Conservation (phyloP, 208 protist species). For the Angomonas desouzai region DNA sequence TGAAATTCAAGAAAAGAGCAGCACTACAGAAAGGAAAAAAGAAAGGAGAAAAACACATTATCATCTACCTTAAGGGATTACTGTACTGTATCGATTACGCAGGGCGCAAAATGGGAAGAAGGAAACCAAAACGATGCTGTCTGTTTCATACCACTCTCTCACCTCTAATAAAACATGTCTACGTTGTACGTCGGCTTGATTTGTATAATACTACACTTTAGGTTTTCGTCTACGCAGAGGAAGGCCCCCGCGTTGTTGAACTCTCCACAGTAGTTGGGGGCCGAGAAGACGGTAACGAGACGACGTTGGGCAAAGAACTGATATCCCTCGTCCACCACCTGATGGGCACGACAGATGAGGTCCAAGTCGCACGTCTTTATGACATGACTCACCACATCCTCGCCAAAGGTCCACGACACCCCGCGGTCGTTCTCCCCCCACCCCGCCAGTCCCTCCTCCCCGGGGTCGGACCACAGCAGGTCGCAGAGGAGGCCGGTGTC, state of each 20-base stretch:
- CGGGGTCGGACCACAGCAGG: constrained; percentile 99
- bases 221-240: constrained; percentile 89
- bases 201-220: constrained; percentile 45
- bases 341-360: constrained; percentile 96
- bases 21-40: too few species aligned
- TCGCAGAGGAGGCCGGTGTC: constrained; percentile 95
- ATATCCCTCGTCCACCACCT: constrained; percentile 91
- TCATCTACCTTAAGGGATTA: too few species aligned
- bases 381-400: constrained; percentile 81
- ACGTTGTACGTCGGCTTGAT: constrained; percentile 46
- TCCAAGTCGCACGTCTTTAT: constrained; percentile 96
- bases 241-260: constrained; percentile 76
- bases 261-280: constrained; percentile 84
- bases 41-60: constrained; percentile 1
- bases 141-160: background rate
- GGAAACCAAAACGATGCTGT: background rate
- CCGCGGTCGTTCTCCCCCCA: constrained; percentile 67
- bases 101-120: constrained; percentile 14
- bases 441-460: constrained; percentile 61
- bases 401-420: constrained; percentile 79
- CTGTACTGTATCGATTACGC: constrained; percentile 9
- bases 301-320: constrained; percentile 54
- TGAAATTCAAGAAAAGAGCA: too few species aligned
- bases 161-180: constrained; percentile 25
- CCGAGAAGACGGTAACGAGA: constrained; percentile 77